A percentile compares a stretch with the other conserved stretches of the same genome.
Evolutionary conservation across 192 early-diverging fungal genomes (phyloP).

Genomic region (Backusella morwellensis): DNA sequence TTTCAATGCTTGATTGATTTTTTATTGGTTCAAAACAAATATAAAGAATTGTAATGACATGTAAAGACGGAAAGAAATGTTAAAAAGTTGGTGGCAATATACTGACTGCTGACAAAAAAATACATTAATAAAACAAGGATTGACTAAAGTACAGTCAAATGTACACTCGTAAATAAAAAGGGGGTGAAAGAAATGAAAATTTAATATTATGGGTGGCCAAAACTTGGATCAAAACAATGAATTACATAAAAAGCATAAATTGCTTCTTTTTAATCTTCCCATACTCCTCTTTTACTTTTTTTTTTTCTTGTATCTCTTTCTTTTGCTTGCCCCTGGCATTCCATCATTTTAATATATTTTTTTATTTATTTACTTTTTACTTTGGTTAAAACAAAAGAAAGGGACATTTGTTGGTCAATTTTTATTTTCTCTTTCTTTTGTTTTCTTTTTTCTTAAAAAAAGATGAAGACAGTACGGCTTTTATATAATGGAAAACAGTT

Average conservation of each 20-base stretch:
- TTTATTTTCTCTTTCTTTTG: conserved; percentile 4
- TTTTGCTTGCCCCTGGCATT: background rate
- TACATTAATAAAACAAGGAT: background rate
- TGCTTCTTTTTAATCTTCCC: background rate
- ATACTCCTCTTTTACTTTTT: no score
- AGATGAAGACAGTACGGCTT: conserved; percentile 11
- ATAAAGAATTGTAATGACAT: background rate
- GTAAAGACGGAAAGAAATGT: background rate
- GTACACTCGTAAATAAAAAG: background rate
- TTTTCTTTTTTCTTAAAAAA: conserved; percentile 1
- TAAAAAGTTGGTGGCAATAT: no score
- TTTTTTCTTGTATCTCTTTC: background rate
- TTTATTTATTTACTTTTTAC: conserved; percentile 2
- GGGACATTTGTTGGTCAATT: background rate
- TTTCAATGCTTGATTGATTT: background rate
- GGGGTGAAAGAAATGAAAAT: background rate
- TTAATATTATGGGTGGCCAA: background rate
- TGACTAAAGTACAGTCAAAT: background rate
- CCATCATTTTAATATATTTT: background rate
- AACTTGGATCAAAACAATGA: background rate
- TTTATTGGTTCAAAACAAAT: background rate
- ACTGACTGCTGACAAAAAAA: background rate
- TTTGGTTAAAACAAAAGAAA: background rate
- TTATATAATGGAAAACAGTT: background rate
- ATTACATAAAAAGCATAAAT: background rate